Percentiles rank a stretch among this genome's conserved stretches.
These are phyloP conservation scores for Termitomyces sp. DNA, from an alignment of 1,284 basidiomycete species.

Conservation along the genomic window DNA sequence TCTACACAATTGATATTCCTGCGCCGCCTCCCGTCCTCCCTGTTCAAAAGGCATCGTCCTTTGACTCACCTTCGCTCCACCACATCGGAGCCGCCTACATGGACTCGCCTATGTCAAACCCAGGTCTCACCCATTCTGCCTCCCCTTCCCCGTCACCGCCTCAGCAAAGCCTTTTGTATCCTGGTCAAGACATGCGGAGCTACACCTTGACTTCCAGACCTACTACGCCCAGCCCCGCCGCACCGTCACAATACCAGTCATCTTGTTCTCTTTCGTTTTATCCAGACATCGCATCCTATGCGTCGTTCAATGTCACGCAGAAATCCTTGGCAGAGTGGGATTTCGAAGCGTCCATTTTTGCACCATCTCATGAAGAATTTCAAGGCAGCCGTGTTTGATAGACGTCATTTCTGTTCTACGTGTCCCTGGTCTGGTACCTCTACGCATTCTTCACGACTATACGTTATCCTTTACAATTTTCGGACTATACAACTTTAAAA, in stretches of 20 bases:
- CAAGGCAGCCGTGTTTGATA: constrained; percentile 2
- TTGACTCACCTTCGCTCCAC: not conserved
- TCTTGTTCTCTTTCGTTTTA: constrained; percentile 5
- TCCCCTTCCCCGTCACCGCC: constrained; percentile 19
- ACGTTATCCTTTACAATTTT: not conserved
- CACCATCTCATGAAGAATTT: constrained; percentile 2
- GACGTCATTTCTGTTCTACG: not conserved
- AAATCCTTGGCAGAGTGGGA: constrained; percentile 11
- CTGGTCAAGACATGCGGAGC: not conserved
- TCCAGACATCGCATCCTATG: not conserved
- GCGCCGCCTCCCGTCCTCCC: not conserved
- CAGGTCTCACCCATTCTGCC: constrained; percentile 13
- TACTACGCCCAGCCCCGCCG: constrained; percentile 2
- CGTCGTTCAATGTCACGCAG: not conserved
- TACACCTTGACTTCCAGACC: constrained; percentile 4
- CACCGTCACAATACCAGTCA: constrained; percentile 2
- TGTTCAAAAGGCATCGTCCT: not conserved
- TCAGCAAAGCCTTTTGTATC: constrained; percentile 3
- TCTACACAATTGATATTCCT: constrained; percentile 11
- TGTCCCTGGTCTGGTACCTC: constrained; percentile 9
- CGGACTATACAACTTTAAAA: not conserved
- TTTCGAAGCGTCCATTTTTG: constrained; percentile 11
- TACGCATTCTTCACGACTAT: not conserved
- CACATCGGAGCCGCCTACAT: not conserved
- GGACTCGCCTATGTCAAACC: constrained; percentile 8